These are phyloP conservation scores for Talaromyces sp. DNA, from an alignment of 2,329 filamentous ascomycete species.

Conservation along the genomic window DNA sequence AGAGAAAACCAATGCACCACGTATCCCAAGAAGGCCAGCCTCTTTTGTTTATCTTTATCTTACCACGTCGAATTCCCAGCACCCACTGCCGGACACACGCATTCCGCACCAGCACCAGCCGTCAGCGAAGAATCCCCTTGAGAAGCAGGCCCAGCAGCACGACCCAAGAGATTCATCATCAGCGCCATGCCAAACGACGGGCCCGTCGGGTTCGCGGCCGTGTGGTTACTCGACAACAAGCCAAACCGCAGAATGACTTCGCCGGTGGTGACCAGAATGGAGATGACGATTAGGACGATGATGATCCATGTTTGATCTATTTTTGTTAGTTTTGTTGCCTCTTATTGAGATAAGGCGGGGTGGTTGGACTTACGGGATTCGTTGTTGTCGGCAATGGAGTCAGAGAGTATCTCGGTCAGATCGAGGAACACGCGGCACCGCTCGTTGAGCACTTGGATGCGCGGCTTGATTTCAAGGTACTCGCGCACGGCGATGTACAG, in stretches of 20 bases:
- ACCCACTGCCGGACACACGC: neutral
- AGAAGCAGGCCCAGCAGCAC: neutral
- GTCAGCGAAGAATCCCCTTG: neutral
- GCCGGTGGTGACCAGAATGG: conserved; percentile 82
- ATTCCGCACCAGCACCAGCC: neutral
- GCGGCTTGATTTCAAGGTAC: conserved; percentile 94
- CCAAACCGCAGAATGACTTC: conserved; percentile 85
- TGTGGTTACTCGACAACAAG: conserved; percentile 50
- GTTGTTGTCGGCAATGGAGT: conserved; percentile 87
- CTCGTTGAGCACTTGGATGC: conserved; percentile 95
- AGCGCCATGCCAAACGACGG: conserved; percentile 14
- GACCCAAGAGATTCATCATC: conserved; percentile 11
- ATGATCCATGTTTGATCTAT: conserved; percentile 90
- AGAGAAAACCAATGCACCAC: neutral
- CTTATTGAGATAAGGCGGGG: too few species aligned
- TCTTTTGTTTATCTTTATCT: neutral
- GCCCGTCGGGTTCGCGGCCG: conserved; percentile 9
- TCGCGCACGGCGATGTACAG: conserved; percentile 92
- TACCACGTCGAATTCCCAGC: neutral
- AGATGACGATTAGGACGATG: conserved; percentile 86
- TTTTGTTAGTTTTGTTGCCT: neutral
- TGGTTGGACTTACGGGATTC: conserved; percentile 67
- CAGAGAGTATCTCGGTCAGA: conserved; percentile 87
- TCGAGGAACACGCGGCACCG: conserved; percentile 95
- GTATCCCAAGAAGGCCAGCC: neutral